Conservation (phyloP, 257 asterid species). For the Datura wrightii region DNA sequence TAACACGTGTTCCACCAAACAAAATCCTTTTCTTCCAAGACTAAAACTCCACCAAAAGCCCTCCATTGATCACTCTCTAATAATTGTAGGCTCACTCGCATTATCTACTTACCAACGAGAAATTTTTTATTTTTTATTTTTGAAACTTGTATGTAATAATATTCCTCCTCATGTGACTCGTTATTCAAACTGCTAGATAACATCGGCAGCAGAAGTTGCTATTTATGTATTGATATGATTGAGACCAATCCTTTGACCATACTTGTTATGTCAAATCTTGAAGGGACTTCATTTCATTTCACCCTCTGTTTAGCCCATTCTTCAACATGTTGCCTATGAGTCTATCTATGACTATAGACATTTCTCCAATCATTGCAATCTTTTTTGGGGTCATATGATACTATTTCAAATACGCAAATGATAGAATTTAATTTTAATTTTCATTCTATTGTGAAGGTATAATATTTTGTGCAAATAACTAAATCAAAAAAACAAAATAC, state of each 20-base stretch:
- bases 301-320: not conserved
- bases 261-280: conserved; percentile 40
- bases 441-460: not conserved
- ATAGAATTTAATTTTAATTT: not conserved
- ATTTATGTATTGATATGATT: conserved; percentile 28
- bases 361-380: not conserved
- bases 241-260: conserved; percentile 36
- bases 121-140: not conserved
- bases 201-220: not conserved
- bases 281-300: conserved; percentile 16
- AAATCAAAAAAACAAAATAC: no score
- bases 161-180: not conserved
- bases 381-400: not conserved
- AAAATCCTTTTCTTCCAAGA: conserved; percentile 43
- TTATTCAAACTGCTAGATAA: not conserved
- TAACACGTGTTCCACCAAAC: conserved; percentile 38
- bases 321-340: conserved; percentile 18
- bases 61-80: conserved; percentile 33
- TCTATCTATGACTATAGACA: not conserved
- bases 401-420: not conserved
- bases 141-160: not conserved
- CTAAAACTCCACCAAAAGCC: conserved; percentile 41
- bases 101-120: conserved; percentile 29
- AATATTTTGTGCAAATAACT: not conserved
- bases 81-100: conserved; percentile 30